Evolutionary conservation across 2,329 filamentous ascomycete genomes (phyloP).

Genomic region (Neonectria ditissima): DNA sequence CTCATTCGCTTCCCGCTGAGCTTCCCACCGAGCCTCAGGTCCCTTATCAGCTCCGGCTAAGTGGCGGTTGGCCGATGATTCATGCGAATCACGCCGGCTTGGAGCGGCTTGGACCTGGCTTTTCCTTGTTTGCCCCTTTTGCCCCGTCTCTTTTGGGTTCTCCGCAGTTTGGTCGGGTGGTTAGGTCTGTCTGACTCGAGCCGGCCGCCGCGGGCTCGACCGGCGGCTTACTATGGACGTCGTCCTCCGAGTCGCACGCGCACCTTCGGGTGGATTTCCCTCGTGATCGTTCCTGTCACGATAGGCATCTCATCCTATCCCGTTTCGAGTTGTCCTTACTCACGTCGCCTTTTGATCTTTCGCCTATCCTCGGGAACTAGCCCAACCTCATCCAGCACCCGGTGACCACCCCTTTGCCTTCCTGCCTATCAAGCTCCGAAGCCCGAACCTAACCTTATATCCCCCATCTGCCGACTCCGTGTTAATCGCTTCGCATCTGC

Average conservation of each 20-base stretch:
- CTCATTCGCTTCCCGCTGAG: constrained; percentile 10
- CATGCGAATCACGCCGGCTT: constrained; percentile 6
- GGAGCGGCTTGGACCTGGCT: constrained; percentile 16
- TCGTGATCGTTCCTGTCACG: constrained; percentile 21
- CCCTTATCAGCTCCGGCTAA: constrained; percentile 14
- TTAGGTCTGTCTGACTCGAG: constrained; percentile 27
- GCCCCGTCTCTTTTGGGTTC: constrained; percentile 23
- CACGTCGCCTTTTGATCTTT: constrained; percentile 18
- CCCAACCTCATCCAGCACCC: constrained; percentile 29
- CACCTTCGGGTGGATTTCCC: constrained; percentile 9
- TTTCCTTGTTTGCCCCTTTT: constrained; percentile 25
- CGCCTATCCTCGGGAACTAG: constrained; percentile 30
- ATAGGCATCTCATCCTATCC: constrained; percentile 21
- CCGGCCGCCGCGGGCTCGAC: constrained; percentile 19
- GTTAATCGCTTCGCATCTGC: constrained; percentile 13
- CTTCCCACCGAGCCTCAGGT: constrained; percentile 7
- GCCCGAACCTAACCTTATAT: constrained; percentile 41
- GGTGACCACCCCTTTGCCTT: constrained; percentile 41
- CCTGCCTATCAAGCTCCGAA: constrained; percentile 31
- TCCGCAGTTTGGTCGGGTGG: constrained; percentile 20
- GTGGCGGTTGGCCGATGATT: background rate
- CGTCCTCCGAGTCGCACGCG: constrained; percentile 8
- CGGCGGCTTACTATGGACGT: background rate
- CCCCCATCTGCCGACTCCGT: constrained; percentile 24
- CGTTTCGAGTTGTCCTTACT: constrained; percentile 25